Base-by-base conservation (phyloP, 2,329 filamentous ascomycete species). In the Delphinella strobiligena region DNA sequence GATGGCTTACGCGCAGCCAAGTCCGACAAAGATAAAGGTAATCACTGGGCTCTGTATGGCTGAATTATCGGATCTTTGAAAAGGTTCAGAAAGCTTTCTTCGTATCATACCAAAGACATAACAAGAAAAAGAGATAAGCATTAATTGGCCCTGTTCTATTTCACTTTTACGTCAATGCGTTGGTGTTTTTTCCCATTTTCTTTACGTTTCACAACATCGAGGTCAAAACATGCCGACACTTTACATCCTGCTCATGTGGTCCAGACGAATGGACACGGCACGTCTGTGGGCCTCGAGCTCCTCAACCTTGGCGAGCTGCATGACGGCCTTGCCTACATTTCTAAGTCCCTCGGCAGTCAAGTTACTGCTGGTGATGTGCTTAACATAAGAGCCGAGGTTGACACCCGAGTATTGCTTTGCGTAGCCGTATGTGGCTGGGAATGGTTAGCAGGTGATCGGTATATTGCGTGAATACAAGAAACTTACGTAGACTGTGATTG, bases 371-470 rank as follows among this genome's bases (percentile, higher is more conserved):
- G 91, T 98, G 55, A 98, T 95, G 69, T 96, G 87, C 68, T 98
- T 98, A 60, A 94, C 75, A 64, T 95, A 98, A 2, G 89, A 96
- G 22, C 77, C 86, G 4, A 98, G 74, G 61, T 94, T 98, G 55
- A 98, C 91, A 38, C 91, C 91, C 4, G 87, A 95, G 67, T 98
- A 98, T 62, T 98, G 91, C 66, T 93, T 94, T 36, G 91, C 91
- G 54, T 93, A 98, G 31, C 91, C 91, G 56, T 96, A 98, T 0
- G 91, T 98, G 38, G 91, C 87, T 93, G 50, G 18, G 38, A 32
- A 31, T 15, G 24, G 3, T 24, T 31, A 29, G 1, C 24, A 19
- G 9, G 29, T 12, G n/a, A 19, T 17, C 33, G 29, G 31, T 15
- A 15, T 17, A 46, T 9, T 27, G 17, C 22, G 34, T 3, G 22